Evolutionary conservation across 306 rosid genomes (phyloP).

Genomic region (Cicer arietinum): DNA sequence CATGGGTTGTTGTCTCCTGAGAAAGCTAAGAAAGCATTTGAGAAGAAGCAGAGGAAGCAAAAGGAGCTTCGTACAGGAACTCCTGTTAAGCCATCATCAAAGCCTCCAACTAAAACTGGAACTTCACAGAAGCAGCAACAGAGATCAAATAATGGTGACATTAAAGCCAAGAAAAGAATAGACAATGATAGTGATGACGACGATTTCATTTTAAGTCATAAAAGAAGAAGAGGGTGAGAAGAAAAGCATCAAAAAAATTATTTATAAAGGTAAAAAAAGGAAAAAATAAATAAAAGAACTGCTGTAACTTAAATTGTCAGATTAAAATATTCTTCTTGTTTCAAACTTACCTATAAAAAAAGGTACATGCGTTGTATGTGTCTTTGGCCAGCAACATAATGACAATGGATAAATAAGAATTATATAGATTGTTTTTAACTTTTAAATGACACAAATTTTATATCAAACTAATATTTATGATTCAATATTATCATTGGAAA

Average conservation of each 20-base stretch:
- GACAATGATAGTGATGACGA: slow-evolving; percentile 57
- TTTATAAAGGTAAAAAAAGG: slow-evolving; percentile 6
- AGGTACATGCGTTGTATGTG: slow-evolving; percentile 41
- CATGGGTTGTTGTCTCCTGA: slow-evolving; percentile 86
- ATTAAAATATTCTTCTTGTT: slow-evolving; percentile 58
- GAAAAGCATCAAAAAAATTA: slow-evolving; percentile 35
- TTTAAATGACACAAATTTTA: no score
- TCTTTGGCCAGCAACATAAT: slow-evolving; percentile 21
- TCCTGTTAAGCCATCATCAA: slow-evolving; percentile 67
- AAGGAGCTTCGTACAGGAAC: slow-evolving; percentile 80
- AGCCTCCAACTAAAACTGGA: slow-evolving; percentile 61
- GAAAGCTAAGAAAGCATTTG: slow-evolving; percentile 78
- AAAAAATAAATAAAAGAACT: background rate
- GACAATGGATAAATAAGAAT: background rate
- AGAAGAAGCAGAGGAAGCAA: slow-evolving; percentile 86
- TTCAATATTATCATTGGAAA: no score
- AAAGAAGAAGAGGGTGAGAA: slow-evolving; percentile 70
- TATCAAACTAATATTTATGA: no score
- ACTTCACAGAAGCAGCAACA: slow-evolving; percentile 64
- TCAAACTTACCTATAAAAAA: slow-evolving; percentile 45
- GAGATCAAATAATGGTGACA: slow-evolving; percentile 68
- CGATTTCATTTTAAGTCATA: slow-evolving; percentile 70
- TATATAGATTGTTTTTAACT: no score
- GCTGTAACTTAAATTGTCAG: slow-evolving; percentile 41
- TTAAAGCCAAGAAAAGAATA: slow-evolving; percentile 74